Base-by-base conservation (phyloP, 2,329 filamentous ascomycete genomes). In the Fusarium heterosporum region DNA sequence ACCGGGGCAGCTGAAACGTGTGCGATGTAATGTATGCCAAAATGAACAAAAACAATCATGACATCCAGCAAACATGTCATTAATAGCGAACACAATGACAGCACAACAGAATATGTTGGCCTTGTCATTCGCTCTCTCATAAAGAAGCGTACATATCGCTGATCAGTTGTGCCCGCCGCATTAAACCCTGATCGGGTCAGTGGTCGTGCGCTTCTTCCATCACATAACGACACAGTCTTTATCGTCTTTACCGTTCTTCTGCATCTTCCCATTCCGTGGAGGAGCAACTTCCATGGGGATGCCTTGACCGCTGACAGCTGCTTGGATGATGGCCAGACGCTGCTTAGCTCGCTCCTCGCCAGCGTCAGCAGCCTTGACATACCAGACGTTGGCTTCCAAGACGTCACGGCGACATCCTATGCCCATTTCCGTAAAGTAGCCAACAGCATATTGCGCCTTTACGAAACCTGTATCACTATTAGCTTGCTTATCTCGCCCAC, bases 381-480 rank as follows among this genome's bases (percentile, higher is more conserved):
- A 99, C 95, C 94, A 98, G 30, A 97, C 92, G 74, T 99, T 99
- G 70, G 96, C 95, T 78, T 97, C 94, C 41, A 99, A 86, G n/a
- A 95, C 89, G 77, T 99, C 96, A 47, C 93, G 89, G 36, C 93
- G 91, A 77, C 93, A 97, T 48, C 96, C 96, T 72, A 99, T 97
- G 65, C 96, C 96, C 92, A 96, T 97, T 78, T 99, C 96, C 7
- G 94, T 97, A 77, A 99, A 99, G 79, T 97, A 98, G 42, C 93
- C 96, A 22, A 97, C 88, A 0, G 96, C 93, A 73, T 98, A 99
- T 77, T 97, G 89, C n/a, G 96, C 96, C 72, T 88, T 89, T 65
- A 86, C 84, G 61, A 83, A 86, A 48, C 88, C 90, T 92, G 67
- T 3, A 26, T 8, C 22, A 12, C 32, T 13, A 28, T 75, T 60